Base-by-base conservation (phyloP, 148 eudicot genomes). In the Persicaria maculosa region DNA sequence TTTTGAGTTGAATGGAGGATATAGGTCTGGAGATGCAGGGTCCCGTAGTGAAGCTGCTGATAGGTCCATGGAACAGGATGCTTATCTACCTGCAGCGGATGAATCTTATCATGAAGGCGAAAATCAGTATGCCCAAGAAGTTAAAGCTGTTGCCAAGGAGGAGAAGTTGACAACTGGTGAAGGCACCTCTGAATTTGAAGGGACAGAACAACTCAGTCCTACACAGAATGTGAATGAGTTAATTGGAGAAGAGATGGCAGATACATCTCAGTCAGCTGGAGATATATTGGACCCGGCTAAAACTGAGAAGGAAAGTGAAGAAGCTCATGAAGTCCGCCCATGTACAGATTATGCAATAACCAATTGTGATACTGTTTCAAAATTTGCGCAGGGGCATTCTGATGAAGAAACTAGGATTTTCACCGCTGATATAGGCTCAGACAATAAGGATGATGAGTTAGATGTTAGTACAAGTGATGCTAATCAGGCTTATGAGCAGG, bases 281-380 rank as follows among this genome's bases (percentile, higher is more conserved):
- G 78, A 72, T 80, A 61, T 70, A 50, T 68, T 72, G 48, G 86
- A 86, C 74, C 58, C 71, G 52, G 73, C 44, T 80, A 81, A 55
- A 72, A 70, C 74, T 44, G 44, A 73, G 22, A 74, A 80, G 76
- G 57, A 47, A 69, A 44, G 20, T 50, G 72, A 83, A 65, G 74
- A 57, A 73, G 22, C 61, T 40, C 40, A 50, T 48, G 75, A 73
- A 69, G 74, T 72, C 46, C 44, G 45, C 65, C 74, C 73, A 52
- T 72, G 71, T 64, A 72, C 83, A 54, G 44, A 74, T 71, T 50
- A 45, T 58, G 55, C 46, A 11, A 61, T 73, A 40, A 77, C 68
- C 43, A 43, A 64, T 47, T 64, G 73, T 80, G 79, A 77, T 73
- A 77, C 75, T 80, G 81, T 74, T 59, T 53, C 61, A 58, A 75